A percentile compares a stretch with the other conserved stretches of the same genome.
These are phyloP conservation scores for Trichoderma guizhouense DNA, from an alignment of 2,329 filamentous ascomycete species.

Conservation along the genomic window DNA sequence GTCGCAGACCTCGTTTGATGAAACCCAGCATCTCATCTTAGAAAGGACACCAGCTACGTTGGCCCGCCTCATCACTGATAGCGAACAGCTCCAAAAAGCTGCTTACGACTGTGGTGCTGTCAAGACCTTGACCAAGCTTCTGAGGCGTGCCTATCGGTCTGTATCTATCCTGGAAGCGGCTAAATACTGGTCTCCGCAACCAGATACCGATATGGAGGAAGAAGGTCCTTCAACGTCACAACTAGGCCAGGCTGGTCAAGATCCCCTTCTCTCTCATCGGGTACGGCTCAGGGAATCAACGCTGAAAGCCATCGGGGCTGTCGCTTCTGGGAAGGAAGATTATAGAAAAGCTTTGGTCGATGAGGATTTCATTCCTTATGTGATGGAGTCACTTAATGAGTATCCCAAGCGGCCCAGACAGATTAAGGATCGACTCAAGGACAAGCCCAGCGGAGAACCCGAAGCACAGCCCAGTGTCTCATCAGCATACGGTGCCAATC, in stretches of 20 bases:
- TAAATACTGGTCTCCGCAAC: conserved; percentile 40
- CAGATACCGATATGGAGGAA: conserved; percentile 34
- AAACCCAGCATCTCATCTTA: conserved; percentile 43
- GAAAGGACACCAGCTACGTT: conserved; percentile 74
- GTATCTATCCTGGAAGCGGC: conserved; percentile 32
- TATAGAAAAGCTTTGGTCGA: conserved; percentile 81
- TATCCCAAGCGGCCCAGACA: conserved; percentile 52
- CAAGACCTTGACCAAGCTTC: conserved; percentile 44
- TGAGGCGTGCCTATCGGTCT: conserved; percentile 51
- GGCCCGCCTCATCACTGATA: conserved; percentile 74
- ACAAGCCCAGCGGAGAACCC: conserved; percentile 34
- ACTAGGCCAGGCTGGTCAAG: conserved; percentile 60
- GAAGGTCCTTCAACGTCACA: conserved; percentile 39
- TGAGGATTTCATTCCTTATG: conserved; percentile 73
- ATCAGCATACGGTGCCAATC: conserved; percentile 66
- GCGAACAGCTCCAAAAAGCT: conserved; percentile 73
- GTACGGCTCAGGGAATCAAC: conserved; percentile 73
- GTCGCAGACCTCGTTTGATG: conserved; percentile 36
- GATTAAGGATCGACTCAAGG: conserved; percentile 40
- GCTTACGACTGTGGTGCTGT: conserved; percentile 64
- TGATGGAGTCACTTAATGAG: conserved; percentile 72
- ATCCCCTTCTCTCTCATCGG: conserved; percentile 61
- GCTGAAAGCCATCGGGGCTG: conserved; percentile 74
- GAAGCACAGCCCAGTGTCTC: conserved; percentile 27
- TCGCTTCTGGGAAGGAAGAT: conserved; percentile 77